Base-by-base conservation (phyloP, 1,284 basidiomycete genomes). In the Puccinia coronata region DNA sequence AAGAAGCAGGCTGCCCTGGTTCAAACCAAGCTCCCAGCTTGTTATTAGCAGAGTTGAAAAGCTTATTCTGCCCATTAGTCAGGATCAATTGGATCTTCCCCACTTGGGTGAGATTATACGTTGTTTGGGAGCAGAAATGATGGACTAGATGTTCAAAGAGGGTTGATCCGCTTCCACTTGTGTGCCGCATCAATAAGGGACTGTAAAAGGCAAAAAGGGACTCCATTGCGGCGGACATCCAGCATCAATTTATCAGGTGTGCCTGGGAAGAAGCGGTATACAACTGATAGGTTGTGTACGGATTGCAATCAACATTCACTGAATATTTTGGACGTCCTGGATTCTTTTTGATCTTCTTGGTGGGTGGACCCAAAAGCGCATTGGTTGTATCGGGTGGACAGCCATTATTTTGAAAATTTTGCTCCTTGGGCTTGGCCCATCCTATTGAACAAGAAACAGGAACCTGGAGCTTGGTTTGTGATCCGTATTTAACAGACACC, bases 261-360 rank as follows among this genome's bases (percentile, higher is more conserved):
- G 9, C 11, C 11, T 51, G 4, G 18, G 11, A 2, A 12, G n/a
- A 36, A 8, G 63, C 2, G 11, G 36, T 28, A 25, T 67, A n/a
- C 11, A 20, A n/a, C 16, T 34, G 49, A 20, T 51, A 69, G 3
- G 65, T 69, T 2, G 65, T 39, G 65, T 18, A 18, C 20, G 8
- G 65, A 28, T 69, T 47, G 11, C 43, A 8, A 43, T 43, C 43
- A 16, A 43, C 16, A 69, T 28, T 8, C 31, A 39, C 1, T 11
- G 39, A 69, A 34, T 39, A 12, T 47, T 47, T 69, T 36, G 65
- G 65, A 18, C 34, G 34, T 31, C 65, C 65, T 1, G 41, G 34
- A n/a, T 69, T 69, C 49, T 51, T 51, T 51, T n/a, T n/a, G n/a
- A n/a, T n/a, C n/a, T n/a, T 51, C 18, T 51, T 51, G 49, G 49